Base-by-base conservation (phyloP, 257 asterid species). In the Penstemon newberryi region DNA sequence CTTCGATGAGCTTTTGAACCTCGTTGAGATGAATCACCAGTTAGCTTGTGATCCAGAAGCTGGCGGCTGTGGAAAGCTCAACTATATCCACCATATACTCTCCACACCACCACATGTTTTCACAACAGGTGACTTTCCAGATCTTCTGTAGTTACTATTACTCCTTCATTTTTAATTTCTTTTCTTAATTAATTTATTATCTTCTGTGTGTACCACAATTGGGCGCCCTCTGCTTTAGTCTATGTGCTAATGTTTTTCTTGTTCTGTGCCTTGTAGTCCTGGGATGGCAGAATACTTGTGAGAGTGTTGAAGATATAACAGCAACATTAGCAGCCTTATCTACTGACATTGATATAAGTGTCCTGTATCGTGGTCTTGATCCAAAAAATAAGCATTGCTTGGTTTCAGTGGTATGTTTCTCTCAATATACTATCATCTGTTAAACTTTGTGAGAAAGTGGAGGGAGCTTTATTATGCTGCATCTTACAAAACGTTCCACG, bases 281-380 rank as follows among this genome's bases (percentile, higher is more conserved):
- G 73, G 99, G 99, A 47, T 93, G 99, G 99, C 96, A 93, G 80
- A 87, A 89, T 79, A 87, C 96, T 43, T 71, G 95, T 38, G 99
- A 93, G 86, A 85, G 83, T 54, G 87, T 87, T 61, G 86, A 81
- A 63, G 95, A 87, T 72, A 93, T 93, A 75, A 85, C 44, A 72
- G 84, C 87, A 11, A 90, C 99, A 67, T 73, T 93, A 79, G 72
- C 83, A 56, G 87, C 95, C 60, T 82, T 93, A 61, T 86, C 96
- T 51, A 93, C 96, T 65, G 95, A 87, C 80, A 81, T 91, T 74
- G 97, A 93, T 79, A 72, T 89, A 68, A 80, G 96, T 75, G 83
- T 78, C 78, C 92, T 89, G 58, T 93, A 91, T 79, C 89, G 95
- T 4, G 97, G 96, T 70, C 97, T 91, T 77, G 99, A 84, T 89